Evolutionary conservation across 2,329 filamentous ascomycete genomes (phyloP), one percentile per base, ranked within the genome.

Genomic region (Botrytis pseudocinerea): DNA sequence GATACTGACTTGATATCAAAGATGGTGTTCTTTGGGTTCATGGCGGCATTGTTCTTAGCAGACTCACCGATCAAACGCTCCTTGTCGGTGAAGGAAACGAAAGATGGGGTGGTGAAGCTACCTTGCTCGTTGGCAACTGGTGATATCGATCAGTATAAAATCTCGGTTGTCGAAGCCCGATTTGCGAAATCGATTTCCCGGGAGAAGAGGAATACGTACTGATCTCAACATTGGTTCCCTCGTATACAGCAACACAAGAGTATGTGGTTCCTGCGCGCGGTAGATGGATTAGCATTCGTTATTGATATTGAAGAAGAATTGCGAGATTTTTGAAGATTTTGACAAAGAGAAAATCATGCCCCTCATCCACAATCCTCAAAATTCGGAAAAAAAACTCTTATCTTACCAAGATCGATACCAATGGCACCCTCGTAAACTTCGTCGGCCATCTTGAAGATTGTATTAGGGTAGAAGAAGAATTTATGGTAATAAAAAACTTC

Each of bases 361-460:
- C 70, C 70, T 72, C 70, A 25, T 60, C 38, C 54, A 40, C 46
- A 12, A 28, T 20, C 48, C 64, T 65, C 44, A n/a, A 38, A 22
- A n/a, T 70, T 22, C 3, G 25, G 16, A 25, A 20, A 38, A 57
- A n/a, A 57, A 60, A 68, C 42, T 65, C 28, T 44, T 48, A 18
- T 40, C 91, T 82, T 88, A 97, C 95, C 96, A 88, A 99, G 90
- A 92, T 99, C 96, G 88, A 99, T 99, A 91, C 96, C 96, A 88
- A 98, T 94, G 91, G 96, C 96, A 93, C 96, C 96, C 85, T 99
- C 96, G 86, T 98, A 99, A 82, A 97, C 91, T 91, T 98, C 95
- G 85, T 97, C 94, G 85, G 93, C 91, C 95, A 98, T 98, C 84
- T 87, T 93, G 83, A 82, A 74, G 48, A 48, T 74, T 64, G 76